Evolutionary conservation across 768 basidiomycete species (phyloP), one percentile per base, ranked within the genome.

Genomic region (Russula virescens): DNA sequence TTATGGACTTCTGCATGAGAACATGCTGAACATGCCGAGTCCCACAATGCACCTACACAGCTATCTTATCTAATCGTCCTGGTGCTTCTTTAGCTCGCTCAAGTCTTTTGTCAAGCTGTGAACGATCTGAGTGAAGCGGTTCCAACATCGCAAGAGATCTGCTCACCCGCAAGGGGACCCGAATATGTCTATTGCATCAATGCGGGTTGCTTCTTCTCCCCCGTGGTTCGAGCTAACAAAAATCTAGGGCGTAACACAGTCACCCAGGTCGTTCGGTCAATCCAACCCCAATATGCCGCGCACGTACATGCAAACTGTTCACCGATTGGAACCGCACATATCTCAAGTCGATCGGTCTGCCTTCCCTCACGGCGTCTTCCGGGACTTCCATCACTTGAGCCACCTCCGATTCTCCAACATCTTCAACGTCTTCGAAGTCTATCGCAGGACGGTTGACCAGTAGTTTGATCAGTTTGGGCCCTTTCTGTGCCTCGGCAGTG

Each of bases 251-350:
- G 23, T 23, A 38, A 35, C 18, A 53, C 16, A 19, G 7, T 46
- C 21, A 46, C 40, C 10, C 7, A 28, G 8, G 28, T 13, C 19
- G 48, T 26, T n/a, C 5, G 19, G 18, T 26, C 14, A 47, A 34
- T 10, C 26, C 3, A 45, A 4, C 18, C 42, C 60, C 18, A 31
- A 60, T 11, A 65, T 23, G 40, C n/a, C 13, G 13, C 38, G 60
- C 45, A 75, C 83, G 66, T 66, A 88, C 89, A 71, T 87, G 84
- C 28, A 91, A 71, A 52, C 79, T 82, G 61, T 80, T 87, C 60
- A 89, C 86, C 21, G 71, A 74, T 75, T 88, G 88, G 71, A 91
- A 89, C 35, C 85, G 77, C 18, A 90, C 88, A 68, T 79, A 85
- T 59, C 84, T 79, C 67, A 91, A 72, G 18, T 76, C 66, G 47